A percentile compares a stretch with the other conserved stretches of the same genome.
Evolutionary conservation across 176 grass and related monocot genomes (phyloP).

Genomic region (Stipa capillata): DNA sequence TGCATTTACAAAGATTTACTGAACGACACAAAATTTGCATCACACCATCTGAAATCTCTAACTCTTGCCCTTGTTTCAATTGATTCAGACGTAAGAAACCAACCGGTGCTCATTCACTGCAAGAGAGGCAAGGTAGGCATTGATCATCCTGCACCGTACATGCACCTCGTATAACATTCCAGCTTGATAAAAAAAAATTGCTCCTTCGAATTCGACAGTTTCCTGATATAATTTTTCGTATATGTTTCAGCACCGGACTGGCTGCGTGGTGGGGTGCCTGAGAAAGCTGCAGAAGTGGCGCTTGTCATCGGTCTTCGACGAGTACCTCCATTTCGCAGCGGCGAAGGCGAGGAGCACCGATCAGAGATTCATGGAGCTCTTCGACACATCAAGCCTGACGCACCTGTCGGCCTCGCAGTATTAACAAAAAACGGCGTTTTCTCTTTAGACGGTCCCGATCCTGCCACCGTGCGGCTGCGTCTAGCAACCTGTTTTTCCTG

Average conservation of each 20-base stretch:
- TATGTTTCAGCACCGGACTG: slow-evolving; percentile 69
- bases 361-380: slow-evolving; percentile 73
- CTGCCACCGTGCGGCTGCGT: background rate
- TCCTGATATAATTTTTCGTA: background rate
- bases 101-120: slow-evolving; percentile 79
- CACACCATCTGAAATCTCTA: background rate
- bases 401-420: slow-evolving; percentile 29
- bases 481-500: background rate
- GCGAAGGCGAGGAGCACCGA: slow-evolving; percentile 65
- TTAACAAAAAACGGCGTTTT: background rate
- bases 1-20: background rate
- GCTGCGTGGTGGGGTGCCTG: slow-evolving; percentile 67
- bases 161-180: background rate
- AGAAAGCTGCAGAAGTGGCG: slow-evolving; percentile 75
- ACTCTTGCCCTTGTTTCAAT: background rate
- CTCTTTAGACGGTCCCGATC: background rate
- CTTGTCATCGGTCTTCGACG: slow-evolving; percentile 61
- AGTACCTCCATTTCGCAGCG: slow-evolving; percentile 73
- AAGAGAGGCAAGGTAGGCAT: slow-evolving; percentile 66
- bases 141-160: background rate
- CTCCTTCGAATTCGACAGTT: background rate
- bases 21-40: background rate
- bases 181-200: background rate
- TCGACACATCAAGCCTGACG: slow-evolving; percentile 60
- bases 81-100: slow-evolving; percentile 56